Evolutionary conservation across 768 basidiomycete genomes (phyloP), one percentile per base, ranked within the genome.

Genomic region (Punctularia strigosozonata): DNA sequence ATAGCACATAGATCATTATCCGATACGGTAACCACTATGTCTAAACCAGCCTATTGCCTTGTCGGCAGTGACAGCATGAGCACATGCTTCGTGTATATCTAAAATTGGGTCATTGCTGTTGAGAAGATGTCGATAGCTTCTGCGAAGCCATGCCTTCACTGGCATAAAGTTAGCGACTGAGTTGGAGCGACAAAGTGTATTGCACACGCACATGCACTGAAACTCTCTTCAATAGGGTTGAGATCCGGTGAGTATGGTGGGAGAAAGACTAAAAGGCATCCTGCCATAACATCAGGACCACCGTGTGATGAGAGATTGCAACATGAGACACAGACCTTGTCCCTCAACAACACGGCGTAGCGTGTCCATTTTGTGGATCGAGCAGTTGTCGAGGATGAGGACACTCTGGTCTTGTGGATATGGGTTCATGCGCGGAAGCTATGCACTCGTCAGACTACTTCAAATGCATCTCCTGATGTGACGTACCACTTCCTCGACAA

Each of bases 181-280:
- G 42, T 18, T 25, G 22, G 4, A 32, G n/a, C 6, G 20, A 23
- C 25, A 14, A 34, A 15, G 4, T 35, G 14, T 5, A 19, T 19
- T n/a, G n/a, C n/a, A n/a, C 7, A 52, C 44, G 14, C 43, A 53
- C 55, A 38, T 10, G 41, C 40, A 37, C 48, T 52, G 38, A 57
- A 60, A 13, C 48, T 54, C 43, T 59, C 59, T 35, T 60, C 58
- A 43, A 62, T 61, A 1, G 54, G 60, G 37, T 61, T 62, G 48
- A 56, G 48, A 35, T 63, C 58, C 0, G 59, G 61, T 3, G 59
- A 63, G 40, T 61, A 62, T 25, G 57, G 57, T 13, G 58, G 59
- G 0, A 61, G 43, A 31, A 50, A 59, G 13, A 55, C 23, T 0
- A 59, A 36, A 1, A 46, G 25, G 32, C 50, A 50, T 7, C 50